phyloP scores from a whole-genome alignment of 139 green algal genomes.

The Coelastrella sp. region DNA sequence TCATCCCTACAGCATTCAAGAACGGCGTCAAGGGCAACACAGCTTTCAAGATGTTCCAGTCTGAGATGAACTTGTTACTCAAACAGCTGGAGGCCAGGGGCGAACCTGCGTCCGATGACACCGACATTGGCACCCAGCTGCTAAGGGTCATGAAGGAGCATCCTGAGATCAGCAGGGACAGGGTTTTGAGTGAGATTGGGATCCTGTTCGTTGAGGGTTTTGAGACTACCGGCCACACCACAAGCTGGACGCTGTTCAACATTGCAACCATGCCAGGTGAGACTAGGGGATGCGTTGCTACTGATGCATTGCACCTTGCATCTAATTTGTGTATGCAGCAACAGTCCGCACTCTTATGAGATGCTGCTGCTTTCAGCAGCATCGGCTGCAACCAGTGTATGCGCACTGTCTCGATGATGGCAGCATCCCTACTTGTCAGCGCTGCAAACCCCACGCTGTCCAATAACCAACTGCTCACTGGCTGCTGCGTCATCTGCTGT shows the following conservation, averaged over 20 bases:
- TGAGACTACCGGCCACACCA: conserved; percentile 61
- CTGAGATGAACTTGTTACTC: conserved; percentile 63
- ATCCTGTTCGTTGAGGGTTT: conserved; percentile 77
- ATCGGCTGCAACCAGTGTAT: too few relatives aligned
- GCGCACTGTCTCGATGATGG: too few relatives aligned
- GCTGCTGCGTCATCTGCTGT: neutral
- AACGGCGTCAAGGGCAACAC: conserved; percentile 53
- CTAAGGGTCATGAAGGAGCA: conserved; percentile 46
- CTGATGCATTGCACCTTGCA: too few relatives aligned
- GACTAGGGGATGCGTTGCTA: too few relatives aligned
- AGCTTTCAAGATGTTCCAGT: conserved; percentile 63
- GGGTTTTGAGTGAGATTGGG: conserved; percentile 60
- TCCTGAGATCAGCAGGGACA: conserved; percentile 38
- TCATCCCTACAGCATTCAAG: conserved; percentile 48
- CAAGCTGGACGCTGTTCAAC: conserved; percentile 59
- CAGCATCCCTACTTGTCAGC: too few relatives aligned
- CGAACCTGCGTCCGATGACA: conserved; percentile 45
- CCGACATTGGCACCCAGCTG: conserved; percentile 60
- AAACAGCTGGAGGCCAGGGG: conserved; percentile 47
- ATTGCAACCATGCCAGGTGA: conserved; percentile 40
- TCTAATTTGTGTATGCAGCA: too few relatives aligned
- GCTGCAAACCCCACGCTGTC: neutral
- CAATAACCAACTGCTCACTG: neutral
- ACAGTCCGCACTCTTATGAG: too few relatives aligned
- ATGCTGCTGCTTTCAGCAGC: too few relatives aligned